Evolutionary conservation across 805 yeast genomes (phyloP).

Genomic region (Ogataea polymorpha): DNA sequence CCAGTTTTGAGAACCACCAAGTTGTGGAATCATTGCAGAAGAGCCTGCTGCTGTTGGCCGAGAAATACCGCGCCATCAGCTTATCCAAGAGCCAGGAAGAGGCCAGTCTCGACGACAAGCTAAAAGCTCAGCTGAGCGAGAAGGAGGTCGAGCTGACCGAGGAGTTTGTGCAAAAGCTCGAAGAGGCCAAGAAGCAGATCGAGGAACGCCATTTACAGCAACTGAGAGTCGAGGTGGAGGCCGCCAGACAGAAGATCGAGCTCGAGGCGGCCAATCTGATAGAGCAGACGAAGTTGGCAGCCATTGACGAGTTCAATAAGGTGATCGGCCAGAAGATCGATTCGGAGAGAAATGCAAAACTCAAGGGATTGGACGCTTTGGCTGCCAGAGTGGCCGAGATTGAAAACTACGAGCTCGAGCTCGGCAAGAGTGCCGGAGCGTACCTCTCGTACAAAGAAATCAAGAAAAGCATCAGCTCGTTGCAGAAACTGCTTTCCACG

Average conservation of each 20-base stretch:
- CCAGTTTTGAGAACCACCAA: slow-evolving; percentile 23
- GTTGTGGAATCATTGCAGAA: slow-evolving; percentile 22
- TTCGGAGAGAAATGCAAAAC: slow-evolving; percentile 73
- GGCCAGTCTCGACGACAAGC: slow-evolving; percentile 31
- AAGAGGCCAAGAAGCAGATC: slow-evolving; percentile 56
- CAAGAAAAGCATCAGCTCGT: slow-evolving; percentile 42
- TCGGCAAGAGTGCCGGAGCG: slow-evolving; percentile 41
- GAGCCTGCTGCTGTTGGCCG: slow-evolving; percentile 20
- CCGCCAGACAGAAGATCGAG: slow-evolving; percentile 60
- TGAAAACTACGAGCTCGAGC: slow-evolving; percentile 47
- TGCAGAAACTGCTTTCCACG: slow-evolving; percentile 38
- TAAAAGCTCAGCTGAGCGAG: slow-evolving; percentile 29
- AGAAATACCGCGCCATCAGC: slow-evolving; percentile 21
- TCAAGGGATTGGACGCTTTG: slow-evolving; percentile 64
- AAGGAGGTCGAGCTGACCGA: slow-evolving; percentile 52
- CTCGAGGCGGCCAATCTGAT: slow-evolving; percentile 75
- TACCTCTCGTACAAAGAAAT: slow-evolving; percentile 37
- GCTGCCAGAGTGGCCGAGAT: slow-evolving; percentile 52
- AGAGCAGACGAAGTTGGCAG: slow-evolving; percentile 61
- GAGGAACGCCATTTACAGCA: slow-evolving; percentile 57
- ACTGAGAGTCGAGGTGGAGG: slow-evolving; percentile 61
- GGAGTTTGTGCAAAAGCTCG: slow-evolving; percentile 58
- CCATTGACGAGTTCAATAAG: slow-evolving; percentile 63
- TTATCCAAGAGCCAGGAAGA: slow-evolving; percentile 22
- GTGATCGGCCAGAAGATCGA: slow-evolving; percentile 60